A percentile compares a stretch with the other conserved stretches of the same genome.
phyloP scores from a whole-genome alignment of 2,329 filamentous ascomycete species.

The Metarhizium anisopliae region DNA sequence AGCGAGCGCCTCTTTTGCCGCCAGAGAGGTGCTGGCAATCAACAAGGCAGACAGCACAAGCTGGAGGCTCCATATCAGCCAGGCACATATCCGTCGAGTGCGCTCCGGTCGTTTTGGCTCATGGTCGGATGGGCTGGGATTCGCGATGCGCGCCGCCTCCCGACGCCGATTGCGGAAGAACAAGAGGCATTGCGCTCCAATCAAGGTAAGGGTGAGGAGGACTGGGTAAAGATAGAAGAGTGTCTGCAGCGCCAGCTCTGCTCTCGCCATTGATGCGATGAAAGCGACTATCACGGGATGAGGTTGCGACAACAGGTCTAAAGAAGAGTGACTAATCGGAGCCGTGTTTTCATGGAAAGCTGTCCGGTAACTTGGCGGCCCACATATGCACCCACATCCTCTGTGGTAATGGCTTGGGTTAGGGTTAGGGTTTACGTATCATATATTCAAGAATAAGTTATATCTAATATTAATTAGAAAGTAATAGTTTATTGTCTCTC shows the following conservation, averaged over 20 bases:
- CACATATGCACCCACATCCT: too few species aligned
- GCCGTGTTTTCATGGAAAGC: too few species aligned
- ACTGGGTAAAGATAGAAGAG: slow-evolving; percentile 33
- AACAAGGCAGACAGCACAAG: slow-evolving; percentile 21
- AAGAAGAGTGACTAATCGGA: too few species aligned
- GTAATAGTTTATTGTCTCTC: too few species aligned
- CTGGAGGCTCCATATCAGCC: slow-evolving; percentile 27
- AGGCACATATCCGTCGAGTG: slow-evolving; percentile 20
- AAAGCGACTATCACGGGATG: background rate
- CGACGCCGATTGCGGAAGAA: slow-evolving; percentile 26
- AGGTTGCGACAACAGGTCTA: too few species aligned
- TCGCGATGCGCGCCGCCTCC: slow-evolving; percentile 3
- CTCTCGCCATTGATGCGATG: slow-evolving; percentile 20
- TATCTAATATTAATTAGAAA: too few species aligned
- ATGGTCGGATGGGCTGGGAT: slow-evolving; percentile 15
- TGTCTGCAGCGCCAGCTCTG: slow-evolving; percentile 25
- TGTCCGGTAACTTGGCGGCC: too few species aligned
- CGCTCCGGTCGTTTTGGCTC: slow-evolving; percentile 16
- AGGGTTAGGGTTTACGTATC: too few species aligned
- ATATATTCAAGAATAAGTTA: too few species aligned
- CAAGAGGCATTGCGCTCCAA: slow-evolving; percentile 26
- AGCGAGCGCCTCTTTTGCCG: slow-evolving; percentile 22
- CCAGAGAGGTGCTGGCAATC: slow-evolving; percentile 24
- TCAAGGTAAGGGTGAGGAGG: slow-evolving; percentile 25
- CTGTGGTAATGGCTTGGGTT: too few species aligned